Conservation (phyloP, 2,329 filamentous ascomycete genomes). For the Stagonosporopsis chrysanthemi region DNA sequence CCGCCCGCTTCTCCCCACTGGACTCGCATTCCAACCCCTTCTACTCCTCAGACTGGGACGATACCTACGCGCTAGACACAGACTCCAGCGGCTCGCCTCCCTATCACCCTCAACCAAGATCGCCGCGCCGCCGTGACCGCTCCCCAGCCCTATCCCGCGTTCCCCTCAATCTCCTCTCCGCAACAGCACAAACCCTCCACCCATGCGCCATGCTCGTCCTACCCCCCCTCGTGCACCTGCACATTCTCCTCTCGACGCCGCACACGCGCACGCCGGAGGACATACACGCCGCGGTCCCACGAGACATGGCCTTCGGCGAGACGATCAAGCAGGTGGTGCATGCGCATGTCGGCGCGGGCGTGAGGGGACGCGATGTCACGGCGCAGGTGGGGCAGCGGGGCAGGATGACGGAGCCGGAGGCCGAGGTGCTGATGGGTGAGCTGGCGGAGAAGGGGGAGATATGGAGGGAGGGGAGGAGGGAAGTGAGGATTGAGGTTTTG, state of each 20-base stretch:
- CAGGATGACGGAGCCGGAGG: neutral
- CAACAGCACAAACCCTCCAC: neutral
- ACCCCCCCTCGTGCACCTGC: neutral
- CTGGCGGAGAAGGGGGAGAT: neutral
- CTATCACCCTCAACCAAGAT: neutral
- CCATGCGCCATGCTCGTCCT: constrained; percentile 3
- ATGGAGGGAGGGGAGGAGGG: neutral
- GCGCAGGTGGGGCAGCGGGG: constrained; percentile 2
- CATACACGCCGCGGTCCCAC: neutral
- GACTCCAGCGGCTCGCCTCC: neutral
- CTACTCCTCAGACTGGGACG: neutral
- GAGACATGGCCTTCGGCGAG: neutral
- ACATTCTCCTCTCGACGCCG: neutral
- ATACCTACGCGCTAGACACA: neutral
- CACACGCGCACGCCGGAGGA: neutral
- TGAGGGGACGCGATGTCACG: neutral
- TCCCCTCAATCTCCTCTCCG: neutral
- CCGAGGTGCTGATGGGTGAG: neutral
- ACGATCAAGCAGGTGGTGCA: neutral
- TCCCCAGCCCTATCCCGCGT: neutral
- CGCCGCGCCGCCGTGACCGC: no score
- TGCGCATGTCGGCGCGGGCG: neutral
- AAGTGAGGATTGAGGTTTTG: constrained; percentile 3
- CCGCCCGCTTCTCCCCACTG: neutral
- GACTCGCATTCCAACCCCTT: neutral